Evolutionary conservation across 371 early-diverging fungal genomes (phyloP), one percentile per base, ranked within the genome.

Genomic region (Dentiscutata heterogama): DNA sequence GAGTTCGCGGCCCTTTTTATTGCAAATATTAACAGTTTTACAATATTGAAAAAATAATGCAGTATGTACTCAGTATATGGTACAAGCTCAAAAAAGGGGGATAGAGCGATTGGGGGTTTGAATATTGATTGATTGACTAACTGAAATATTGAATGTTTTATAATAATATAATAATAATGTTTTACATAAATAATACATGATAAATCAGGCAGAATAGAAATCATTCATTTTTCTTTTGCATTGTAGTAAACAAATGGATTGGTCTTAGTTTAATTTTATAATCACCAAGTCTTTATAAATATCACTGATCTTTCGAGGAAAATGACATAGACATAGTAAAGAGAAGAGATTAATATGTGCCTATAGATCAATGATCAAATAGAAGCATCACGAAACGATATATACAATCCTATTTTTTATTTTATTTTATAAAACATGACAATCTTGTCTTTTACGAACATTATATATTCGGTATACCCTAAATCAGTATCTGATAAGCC

Each of bases 1-100:
- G 70, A 46, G 70, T 70, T 70, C 70, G 70, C 70, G 70, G 70
- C 46, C 70, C 70, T 70, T 70, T 70, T 70, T 70, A 70, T 70
- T 70, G 70, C 46, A 42, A 42, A 42, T 22, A 70, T 22, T 35
- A 42, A n/a, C 39, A 70, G 46, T 70, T 70, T 35, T 70, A 70
- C 70, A 70, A 70, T 70, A 46, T 46, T 35, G 35, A 35, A 65
- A 65, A 65, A 65, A 67, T 11, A 35, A 42, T 70, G 42, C 58
- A 58, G 58, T 58, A 70, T 70, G 35, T 42, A 70, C 22, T 42
- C 42, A 42, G 42, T n/a, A n/a, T 68, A 68, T 68, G 39, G 35
- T 39, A n/a, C 35, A 68, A 68, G 22, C 18, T 70, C 70, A 70
- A 70, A 70, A 70, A 68, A 22, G 46, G 46, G 70, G 22, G 22